Evolutionary conservation across 345 rosid species (phyloP).

Genomic region (Salix koriyanagi): DNA sequence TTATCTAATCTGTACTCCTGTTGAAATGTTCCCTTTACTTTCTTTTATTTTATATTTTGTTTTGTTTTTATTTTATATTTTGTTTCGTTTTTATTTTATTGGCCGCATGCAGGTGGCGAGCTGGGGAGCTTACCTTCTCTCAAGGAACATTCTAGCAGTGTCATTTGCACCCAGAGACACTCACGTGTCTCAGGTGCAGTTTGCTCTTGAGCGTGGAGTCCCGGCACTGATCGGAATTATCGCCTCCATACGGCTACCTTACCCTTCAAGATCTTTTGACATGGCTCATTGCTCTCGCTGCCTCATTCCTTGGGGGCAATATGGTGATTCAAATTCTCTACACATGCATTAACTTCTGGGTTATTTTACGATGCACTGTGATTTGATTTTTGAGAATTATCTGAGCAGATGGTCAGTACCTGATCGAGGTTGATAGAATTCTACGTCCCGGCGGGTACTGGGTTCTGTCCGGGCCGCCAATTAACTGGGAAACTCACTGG

Average conservation of each 20-base stretch:
- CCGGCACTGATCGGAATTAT: constrained; percentile 85
- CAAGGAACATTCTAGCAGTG: constrained; percentile 62
- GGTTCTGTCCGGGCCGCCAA: constrained; percentile 91
- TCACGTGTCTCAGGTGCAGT: constrained; percentile 92
- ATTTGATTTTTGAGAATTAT: not conserved
- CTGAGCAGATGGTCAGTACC: constrained; percentile 63
- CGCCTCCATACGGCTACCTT: constrained; percentile 83
- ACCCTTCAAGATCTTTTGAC: constrained; percentile 88
- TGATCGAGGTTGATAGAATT: constrained; percentile 79
- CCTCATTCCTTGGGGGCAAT: constrained; percentile 83
- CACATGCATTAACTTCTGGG: too few relatives aligned
- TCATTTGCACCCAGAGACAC: constrained; percentile 97
- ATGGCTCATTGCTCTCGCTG: constrained; percentile 98
- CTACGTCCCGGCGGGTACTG: constrained; percentile 92
- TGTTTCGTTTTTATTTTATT: too few relatives aligned
- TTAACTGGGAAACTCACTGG: constrained; percentile 77
- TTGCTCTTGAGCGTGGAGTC: constrained; percentile 89
- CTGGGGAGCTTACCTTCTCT: constrained; percentile 83
- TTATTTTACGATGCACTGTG: not conserved
- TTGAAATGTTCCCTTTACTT: too few relatives aligned
- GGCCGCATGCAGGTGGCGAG: constrained; percentile 70
- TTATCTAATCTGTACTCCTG: not conserved
- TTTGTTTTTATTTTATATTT: too few relatives aligned
- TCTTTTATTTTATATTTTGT: too few relatives aligned
- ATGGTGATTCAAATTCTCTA: constrained; percentile 34